Conservation (phyloP, 768 basidiomycete genomes). For the Sarcodon sp. region DNA sequence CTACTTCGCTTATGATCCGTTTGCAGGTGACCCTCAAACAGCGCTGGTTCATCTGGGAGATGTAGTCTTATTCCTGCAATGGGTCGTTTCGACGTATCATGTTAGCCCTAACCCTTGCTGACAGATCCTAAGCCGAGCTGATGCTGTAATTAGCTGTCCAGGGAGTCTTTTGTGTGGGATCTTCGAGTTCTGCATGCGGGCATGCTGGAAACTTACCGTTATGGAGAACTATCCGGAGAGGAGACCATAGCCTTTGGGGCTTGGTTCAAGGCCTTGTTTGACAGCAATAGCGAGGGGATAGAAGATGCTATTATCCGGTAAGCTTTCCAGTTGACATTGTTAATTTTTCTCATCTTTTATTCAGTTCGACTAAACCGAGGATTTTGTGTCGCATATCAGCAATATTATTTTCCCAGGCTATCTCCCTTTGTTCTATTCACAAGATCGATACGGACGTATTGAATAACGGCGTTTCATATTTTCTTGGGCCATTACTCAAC, state of each 20-base stretch:
- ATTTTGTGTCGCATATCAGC: conserved; percentile 55
- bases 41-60: conserved; percentile 70
- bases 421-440: conserved; percentile 28
- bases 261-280: conserved; percentile 75
- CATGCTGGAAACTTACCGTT: neutral
- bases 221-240: conserved; percentile 8
- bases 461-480: conserved; percentile 68
- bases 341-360: neutral
- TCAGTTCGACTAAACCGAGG: conserved; percentile 59
- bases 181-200: neutral
- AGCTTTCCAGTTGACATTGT: neutral
- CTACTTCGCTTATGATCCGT: neutral
- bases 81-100: conserved; percentile 50
- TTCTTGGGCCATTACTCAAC: conserved; percentile 55
- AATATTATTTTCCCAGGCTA: conserved; percentile 53
- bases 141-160: conserved; percentile 14
- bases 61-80: conserved; percentile 66
- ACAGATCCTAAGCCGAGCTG: conserved; percentile 19
- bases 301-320: conserved; percentile 57
- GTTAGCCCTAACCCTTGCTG: conserved; percentile 22
- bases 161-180: conserved; percentile 18
- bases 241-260: conserved; percentile 18
- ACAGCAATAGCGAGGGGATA: conserved; percentile 66
- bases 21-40: conserved; percentile 69
- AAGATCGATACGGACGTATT: conserved; percentile 59